Base-by-base conservation (phyloP, 306 rosid species). In the Cyclanthera cordifolia region DNA sequence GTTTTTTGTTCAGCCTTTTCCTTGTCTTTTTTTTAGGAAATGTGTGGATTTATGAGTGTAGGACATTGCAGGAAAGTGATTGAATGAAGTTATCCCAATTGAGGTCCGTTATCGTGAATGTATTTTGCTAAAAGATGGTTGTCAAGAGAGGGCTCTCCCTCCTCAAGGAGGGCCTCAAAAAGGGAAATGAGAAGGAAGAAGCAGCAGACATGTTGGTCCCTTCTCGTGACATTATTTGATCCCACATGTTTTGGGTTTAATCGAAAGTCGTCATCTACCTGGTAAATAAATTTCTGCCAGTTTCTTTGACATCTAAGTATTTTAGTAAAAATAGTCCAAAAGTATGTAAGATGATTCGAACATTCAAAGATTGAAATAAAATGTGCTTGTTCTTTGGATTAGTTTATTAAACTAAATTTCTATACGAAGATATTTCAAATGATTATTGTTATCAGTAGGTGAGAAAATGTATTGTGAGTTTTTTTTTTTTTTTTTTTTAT, bases 191-290 rank as follows among this genome's bases (percentile, higher is more conserved):
- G 11, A 20, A 12, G n/a, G 17, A 37, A 19, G 7, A 61, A 64
- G 69, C 7, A 20, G 53, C 34, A 64, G 5, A 64, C 70, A 23
- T 43, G 37, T 64, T 43, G 70, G 69, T 2, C 32, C 68, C 68
- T 61, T 65, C 53, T 45, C 53, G 53, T 65, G 55, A 46, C 43
- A 48, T 46, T 25, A 21, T 66, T 49, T 66, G n/a, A n/a, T n/a
- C n/a, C n/a, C n/a, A n/a, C n/a, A n/a, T n/a, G n/a, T 37, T 7
- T 6, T 37, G 8, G 5, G 1, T 5, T 34, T 34, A 34, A 34
- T 34, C 1, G 41, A 1, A 0, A 34, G 5, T 37, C 43, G 5
- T 37, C 43, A 34, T 5, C 8, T 5, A 34, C 1, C 6, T 34
- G 6, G 8, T 5, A 34, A 34, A 34, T 34, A 34, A 34, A 34